phyloP scores from a whole-genome alignment of 2,329 filamentous ascomycete genomes.

The Alternaria sp. region DNA sequence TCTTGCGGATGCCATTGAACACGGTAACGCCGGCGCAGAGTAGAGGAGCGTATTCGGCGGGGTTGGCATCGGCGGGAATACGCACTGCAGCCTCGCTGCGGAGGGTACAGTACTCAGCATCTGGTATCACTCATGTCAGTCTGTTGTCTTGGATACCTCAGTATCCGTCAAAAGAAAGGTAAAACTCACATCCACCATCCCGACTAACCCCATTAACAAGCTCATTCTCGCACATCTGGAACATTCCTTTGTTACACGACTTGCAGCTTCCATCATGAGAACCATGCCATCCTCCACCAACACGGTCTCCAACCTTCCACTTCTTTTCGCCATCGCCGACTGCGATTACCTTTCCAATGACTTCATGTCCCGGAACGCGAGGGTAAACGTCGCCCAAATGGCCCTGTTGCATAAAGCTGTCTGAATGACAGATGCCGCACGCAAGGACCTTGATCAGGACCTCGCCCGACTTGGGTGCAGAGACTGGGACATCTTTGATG shows the following conservation, averaged over 20 bases:
- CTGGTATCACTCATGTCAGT: constrained; percentile 20
- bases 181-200: constrained; percentile 68
- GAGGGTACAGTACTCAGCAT: constrained; percentile 67
- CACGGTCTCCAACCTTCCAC: constrained; percentile 68
- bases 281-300: constrained; percentile 74
- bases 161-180: not conserved
- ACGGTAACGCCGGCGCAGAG: constrained; percentile 59
- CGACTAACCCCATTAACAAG: constrained; percentile 69
- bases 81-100: constrained; percentile 65
- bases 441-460: constrained; percentile 74
- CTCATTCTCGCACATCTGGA: constrained; percentile 71
- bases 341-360: constrained; percentile 70
- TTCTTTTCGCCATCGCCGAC: constrained; percentile 63
- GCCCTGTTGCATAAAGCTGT: constrained; percentile 49
- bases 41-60: constrained; percentile 55
- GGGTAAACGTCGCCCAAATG: constrained; percentile 51
- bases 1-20: constrained; percentile 59
- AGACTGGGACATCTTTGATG: constrained; percentile 66
- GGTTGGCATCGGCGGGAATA: constrained; percentile 56
- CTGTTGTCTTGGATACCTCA: not conserved
- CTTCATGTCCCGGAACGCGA: constrained; percentile 72
- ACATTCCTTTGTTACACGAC: constrained; percentile 66
- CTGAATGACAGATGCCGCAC: constrained; percentile 74
- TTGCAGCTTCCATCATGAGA: constrained; percentile 68
- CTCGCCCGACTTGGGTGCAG: constrained; percentile 62